phyloP scores from a whole-genome alignment of 2,329 filamentous ascomycete genomes.

The Neofusicoccum kwambonambiense region DNA sequence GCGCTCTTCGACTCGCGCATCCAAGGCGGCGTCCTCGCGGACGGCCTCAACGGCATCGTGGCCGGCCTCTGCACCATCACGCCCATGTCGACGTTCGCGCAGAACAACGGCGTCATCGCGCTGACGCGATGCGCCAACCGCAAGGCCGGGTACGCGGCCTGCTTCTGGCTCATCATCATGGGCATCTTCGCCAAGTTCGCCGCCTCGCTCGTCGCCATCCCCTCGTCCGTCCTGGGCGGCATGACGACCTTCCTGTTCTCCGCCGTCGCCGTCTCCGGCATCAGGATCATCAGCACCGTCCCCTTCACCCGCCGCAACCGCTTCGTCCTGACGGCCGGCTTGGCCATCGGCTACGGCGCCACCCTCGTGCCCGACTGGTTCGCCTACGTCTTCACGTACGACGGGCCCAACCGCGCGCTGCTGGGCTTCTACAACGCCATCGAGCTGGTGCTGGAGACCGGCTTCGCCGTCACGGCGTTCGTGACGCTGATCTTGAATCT shows the following conservation, averaged over 20 bases:
- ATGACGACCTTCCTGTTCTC: constrained; percentile 75
- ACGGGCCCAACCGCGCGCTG: constrained; percentile 64
- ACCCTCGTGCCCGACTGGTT: constrained; percentile 60
- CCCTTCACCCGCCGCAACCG: constrained; percentile 76
- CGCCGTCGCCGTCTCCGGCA: constrained; percentile 72
- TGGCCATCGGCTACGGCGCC: constrained; percentile 67
- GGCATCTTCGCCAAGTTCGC: constrained; percentile 83
- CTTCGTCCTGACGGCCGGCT: constrained; percentile 75
- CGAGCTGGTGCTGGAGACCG: constrained; percentile 51
- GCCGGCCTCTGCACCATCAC: constrained; percentile 77
- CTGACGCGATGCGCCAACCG: constrained; percentile 79
- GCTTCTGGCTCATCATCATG: constrained; percentile 75
- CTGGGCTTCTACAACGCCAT: constrained; percentile 72
- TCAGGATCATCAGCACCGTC: constrained; percentile 70
- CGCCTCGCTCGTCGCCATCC: constrained; percentile 74
- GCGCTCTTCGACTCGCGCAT: constrained; percentile 71
- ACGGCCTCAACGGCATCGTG: constrained; percentile 72
- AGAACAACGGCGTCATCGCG: constrained; percentile 83
- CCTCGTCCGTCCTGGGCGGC: constrained; percentile 50
- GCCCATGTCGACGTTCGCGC: constrained; percentile 76
- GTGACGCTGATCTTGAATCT: constrained; percentile 73
- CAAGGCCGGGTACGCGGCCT: constrained; percentile 75
- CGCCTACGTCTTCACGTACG: constrained; percentile 68
- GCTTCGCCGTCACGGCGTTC: constrained; percentile 72
- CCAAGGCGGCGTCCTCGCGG: constrained; percentile 75